Conservation (phyloP, 768 basidiomycete species). For the Hydnum rufescens region DNA sequence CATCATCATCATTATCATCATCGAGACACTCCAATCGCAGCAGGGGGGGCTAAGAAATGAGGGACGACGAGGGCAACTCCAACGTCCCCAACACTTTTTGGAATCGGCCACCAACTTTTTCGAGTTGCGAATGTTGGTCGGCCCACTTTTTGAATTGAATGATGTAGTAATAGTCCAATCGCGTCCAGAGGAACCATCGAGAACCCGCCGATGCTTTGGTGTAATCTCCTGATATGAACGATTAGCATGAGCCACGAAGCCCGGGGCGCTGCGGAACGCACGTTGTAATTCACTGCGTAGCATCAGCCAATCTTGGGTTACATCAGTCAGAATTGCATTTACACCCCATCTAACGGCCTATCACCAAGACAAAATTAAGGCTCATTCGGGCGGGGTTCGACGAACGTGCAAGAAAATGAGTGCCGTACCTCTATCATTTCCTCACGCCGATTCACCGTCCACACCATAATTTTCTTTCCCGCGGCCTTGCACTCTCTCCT, state of each 20-base stretch:
- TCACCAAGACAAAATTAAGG: constrained; percentile 6
- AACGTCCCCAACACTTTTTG: background rate
- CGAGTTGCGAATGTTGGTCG: background rate
- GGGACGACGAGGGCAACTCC: no score
- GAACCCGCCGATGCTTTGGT: background rate
- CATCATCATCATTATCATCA: no score
- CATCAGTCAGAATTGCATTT: constrained; percentile 59
- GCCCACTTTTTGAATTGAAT: background rate
- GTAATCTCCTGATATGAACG: background rate
- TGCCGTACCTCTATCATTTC: constrained; percentile 94
- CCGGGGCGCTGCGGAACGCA: constrained; percentile 20
- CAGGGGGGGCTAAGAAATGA: no score
- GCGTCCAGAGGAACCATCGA: background rate
- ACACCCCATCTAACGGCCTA: constrained; percentile 61
- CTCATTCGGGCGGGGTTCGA: no score
- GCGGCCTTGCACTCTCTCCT: constrained; percentile 51
- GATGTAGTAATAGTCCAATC: background rate
- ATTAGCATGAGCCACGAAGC: background rate
- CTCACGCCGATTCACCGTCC: constrained; percentile 85
- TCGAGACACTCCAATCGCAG: no score
- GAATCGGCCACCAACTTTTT: background rate
- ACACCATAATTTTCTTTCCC: constrained; percentile 77
- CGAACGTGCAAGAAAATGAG: no score
- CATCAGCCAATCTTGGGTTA: constrained; percentile 46
- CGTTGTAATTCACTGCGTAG: constrained; percentile 38